Percentiles rank a stretch among this genome's conserved stretches.
Conservation (phyloP, 2,329 filamentous ascomycete species). For the Fusarium coicis region DNA sequence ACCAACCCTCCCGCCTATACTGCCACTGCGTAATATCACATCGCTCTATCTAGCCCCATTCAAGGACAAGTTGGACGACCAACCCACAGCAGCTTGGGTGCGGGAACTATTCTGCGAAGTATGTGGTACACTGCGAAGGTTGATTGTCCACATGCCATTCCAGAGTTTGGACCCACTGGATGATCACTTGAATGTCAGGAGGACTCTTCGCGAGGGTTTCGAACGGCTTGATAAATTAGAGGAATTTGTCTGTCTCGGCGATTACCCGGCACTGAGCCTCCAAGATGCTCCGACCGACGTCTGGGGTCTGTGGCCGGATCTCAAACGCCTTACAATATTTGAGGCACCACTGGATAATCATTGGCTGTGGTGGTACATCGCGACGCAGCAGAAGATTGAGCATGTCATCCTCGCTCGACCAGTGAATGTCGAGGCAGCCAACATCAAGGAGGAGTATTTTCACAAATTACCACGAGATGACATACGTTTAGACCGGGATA, state of each 20-base stretch:
- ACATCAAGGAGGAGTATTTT: constrained; percentile 57
- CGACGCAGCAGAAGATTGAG: constrained; percentile 50
- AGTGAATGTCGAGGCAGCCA: constrained; percentile 46
- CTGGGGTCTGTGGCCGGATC: constrained; percentile 57
- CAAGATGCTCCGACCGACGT: constrained; percentile 50
- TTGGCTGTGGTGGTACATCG: constrained; percentile 54
- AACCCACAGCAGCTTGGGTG: constrained; percentile 53
- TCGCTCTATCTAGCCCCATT: constrained; percentile 57
- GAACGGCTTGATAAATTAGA: constrained; percentile 55
- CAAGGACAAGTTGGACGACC: constrained; percentile 50
- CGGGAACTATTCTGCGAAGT: constrained; percentile 56
- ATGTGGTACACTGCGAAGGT: constrained; percentile 53
- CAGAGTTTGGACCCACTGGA: constrained; percentile 55
- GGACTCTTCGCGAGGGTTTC: constrained; percentile 58
- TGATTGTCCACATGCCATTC: constrained; percentile 62
- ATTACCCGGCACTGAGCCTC: constrained; percentile 56
- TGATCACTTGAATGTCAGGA: constrained; percentile 54
- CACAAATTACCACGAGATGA: constrained; percentile 46
- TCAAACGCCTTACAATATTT: constrained; percentile 57
- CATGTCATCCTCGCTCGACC: constrained; percentile 57
- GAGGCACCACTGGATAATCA: constrained; percentile 51
- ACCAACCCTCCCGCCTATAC: constrained; percentile 43
- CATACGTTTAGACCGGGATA: constrained; percentile 41
- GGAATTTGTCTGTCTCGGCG: constrained; percentile 59
- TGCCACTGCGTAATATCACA: constrained; percentile 50